Conservation (phyloP, 768 basidiomycete species). For the Mycena latifolia region DNA sequence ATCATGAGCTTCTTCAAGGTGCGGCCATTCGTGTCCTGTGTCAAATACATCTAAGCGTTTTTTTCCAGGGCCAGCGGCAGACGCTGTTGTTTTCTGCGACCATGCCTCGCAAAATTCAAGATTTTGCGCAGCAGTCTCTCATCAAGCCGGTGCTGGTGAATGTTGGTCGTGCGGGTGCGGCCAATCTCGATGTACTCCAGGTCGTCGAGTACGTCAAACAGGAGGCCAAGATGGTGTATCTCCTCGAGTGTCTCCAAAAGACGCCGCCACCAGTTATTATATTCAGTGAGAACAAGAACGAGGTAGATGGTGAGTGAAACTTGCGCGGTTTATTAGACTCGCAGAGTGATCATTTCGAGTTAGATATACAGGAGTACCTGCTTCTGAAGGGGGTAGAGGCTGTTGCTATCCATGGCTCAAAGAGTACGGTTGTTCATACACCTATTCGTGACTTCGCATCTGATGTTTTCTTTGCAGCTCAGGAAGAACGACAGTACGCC, state of each 20-base stretch:
- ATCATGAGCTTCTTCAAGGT: conserved; percentile 99
- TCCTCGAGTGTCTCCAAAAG: conserved; percentile 97
- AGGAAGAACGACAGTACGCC: conserved; percentile 99
- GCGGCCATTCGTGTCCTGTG: conserved; percentile 35
- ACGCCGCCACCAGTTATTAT: conserved; percentile 98
- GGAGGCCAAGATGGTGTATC: conserved; percentile 99
- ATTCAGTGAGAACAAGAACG: conserved; percentile 99
- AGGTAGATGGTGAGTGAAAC: conserved; percentile 88
- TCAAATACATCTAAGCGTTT: conserved; percentile 23
- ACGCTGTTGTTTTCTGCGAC: conserved; percentile 98
- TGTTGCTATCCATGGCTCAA: conserved; percentile 98
- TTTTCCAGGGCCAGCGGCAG: conserved; percentile 91
- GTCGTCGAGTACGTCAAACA: conserved; percentile 99
- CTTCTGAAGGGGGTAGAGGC: conserved; percentile 98
- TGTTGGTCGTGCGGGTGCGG: conserved; percentile 97
- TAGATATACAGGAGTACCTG: conserved; percentile 98
- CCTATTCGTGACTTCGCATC: conserved; percentile 6
- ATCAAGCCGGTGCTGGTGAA: conserved; percentile 96
- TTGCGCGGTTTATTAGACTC: background rate
- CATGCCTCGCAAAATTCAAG: conserved; percentile 99
- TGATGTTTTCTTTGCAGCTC: conserved; percentile 64
- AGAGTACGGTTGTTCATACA: conserved; percentile 67
- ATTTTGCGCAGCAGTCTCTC: conserved; percentile 97
- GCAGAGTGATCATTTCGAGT: conserved; percentile 11
- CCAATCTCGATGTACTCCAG: conserved; percentile 95